Percentiles rank a stretch among this genome's conserved stretches.
Evolutionary conservation across 2,329 filamentous ascomycete genomes (phyloP).

Genomic region (Dothistroma septosporum): DNA sequence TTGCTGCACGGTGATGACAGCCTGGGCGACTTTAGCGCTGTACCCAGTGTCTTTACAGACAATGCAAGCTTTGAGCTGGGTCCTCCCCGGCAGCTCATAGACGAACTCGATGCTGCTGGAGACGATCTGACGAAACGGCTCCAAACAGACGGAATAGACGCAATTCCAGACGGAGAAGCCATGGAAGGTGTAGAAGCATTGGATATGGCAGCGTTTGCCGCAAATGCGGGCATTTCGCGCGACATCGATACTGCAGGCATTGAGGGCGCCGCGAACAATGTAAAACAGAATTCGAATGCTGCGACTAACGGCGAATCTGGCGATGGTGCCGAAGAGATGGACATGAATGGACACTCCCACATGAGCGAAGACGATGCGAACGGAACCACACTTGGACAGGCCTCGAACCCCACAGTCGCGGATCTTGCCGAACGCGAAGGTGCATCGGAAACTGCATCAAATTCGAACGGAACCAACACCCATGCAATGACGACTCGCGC

Average conservation of each 20-base stretch:
- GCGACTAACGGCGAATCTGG: background rate
- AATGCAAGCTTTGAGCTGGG: constrained; percentile 14
- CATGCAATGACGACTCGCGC: constrained; percentile 55
- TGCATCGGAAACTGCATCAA: constrained; percentile 40
- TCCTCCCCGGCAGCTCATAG: constrained; percentile 4
- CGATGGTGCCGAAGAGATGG: background rate
- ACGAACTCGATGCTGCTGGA: constrained; percentile 2
- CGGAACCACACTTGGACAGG: constrained; percentile 6
- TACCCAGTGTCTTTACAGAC: constrained; percentile 22
- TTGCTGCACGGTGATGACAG: constrained; percentile 26
- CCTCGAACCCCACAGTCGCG: constrained; percentile 16
- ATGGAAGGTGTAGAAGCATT: constrained; percentile 28
- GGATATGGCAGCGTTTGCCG: constrained; percentile 5
- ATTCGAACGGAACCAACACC: constrained; percentile 40
- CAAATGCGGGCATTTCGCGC: constrained; percentile 4
- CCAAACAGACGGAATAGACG: constrained; percentile 3
- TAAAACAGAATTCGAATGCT: background rate
- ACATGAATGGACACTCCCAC: background rate
- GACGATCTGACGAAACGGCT: constrained; percentile 12
- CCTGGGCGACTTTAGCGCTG: constrained; percentile 17
- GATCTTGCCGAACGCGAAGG: constrained; percentile 21
- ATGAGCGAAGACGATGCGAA: constrained; percentile 3
- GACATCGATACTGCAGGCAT: background rate
- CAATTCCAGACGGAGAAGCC: constrained; percentile 15
- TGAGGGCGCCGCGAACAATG: background rate